These are phyloP conservation scores for Mycena galericulata DNA, from an alignment of 768 basidiomycete genomes.

Conservation along the genomic window DNA sequence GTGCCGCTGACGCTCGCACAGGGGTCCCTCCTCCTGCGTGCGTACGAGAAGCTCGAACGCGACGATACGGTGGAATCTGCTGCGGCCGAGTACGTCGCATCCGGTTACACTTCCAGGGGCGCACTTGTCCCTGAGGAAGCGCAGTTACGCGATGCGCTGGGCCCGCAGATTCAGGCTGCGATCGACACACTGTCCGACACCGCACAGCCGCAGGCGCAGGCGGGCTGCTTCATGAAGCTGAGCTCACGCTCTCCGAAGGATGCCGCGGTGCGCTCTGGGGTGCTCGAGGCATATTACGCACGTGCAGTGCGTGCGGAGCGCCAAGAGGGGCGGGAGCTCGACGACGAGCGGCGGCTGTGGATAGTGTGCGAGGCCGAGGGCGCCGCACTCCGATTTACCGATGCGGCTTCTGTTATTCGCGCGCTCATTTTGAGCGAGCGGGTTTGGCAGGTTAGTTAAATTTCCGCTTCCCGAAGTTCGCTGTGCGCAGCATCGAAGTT, in stretches of 20 bases:
- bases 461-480: background rate
- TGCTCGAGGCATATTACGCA: constrained; percentile 29
- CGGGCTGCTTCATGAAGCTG: constrained; percentile 35
- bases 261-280: constrained; percentile 34
- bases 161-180: constrained; percentile 14
- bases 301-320: background rate
- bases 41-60: constrained; percentile 26
- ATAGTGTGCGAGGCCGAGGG: constrained; percentile 30
- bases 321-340: too few relatives aligned
- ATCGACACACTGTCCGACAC: constrained; percentile 12
- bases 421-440: constrained; percentile 35
- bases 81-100: constrained; percentile 8
- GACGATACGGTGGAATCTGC: constrained; percentile 10
- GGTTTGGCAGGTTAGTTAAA: constrained; percentile 37
- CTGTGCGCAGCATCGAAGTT: too few relatives aligned
- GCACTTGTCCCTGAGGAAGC: constrained; percentile 21
- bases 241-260: constrained; percentile 37
- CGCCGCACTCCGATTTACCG: constrained; percentile 28
- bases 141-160: constrained; percentile 1
- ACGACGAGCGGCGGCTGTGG: constrained; percentile 21
- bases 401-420: constrained; percentile 23
- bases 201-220: background rate
- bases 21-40: constrained; percentile 17
- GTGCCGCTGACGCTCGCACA: constrained; percentile 27
- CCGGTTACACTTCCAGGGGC: background rate